These are phyloP conservation scores for Sporobolus alterniflorus DNA, from an alignment of 202 grass and related monocot genomes.

Conservation along the genomic window DNA sequence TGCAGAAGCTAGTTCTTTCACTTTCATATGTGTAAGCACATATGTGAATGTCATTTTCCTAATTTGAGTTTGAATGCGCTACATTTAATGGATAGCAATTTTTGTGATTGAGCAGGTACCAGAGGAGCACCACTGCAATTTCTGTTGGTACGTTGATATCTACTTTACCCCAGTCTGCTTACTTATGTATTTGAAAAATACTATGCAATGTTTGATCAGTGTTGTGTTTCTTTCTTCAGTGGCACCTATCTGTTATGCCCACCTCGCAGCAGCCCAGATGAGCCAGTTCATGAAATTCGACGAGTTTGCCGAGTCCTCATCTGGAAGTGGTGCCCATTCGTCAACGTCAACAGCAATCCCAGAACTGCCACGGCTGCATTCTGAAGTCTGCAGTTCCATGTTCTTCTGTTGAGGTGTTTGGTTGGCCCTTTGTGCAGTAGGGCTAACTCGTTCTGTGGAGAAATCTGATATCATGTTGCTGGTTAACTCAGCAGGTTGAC, in stretches of 20 bases:
- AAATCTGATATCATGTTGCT: not conserved
- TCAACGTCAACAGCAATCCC: constrained; percentile 41
- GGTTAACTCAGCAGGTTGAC: constrained; percentile 5
- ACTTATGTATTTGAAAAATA: constrained; percentile 13
- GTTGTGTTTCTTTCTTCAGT: constrained; percentile 49
- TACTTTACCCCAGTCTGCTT: constrained; percentile 20
- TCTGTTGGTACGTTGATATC: constrained; percentile 62
- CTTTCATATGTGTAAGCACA: constrained; percentile 86
- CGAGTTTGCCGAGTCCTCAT: constrained; percentile 58
- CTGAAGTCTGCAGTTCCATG: constrained; percentile 64
- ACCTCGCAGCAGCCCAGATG: constrained; percentile 72
- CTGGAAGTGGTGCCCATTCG: constrained; percentile 29
- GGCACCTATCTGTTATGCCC: constrained; percentile 78
- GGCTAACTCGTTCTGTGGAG: constrained; percentile 6
- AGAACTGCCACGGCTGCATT: constrained; percentile 59
- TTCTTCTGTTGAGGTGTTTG: constrained; percentile 75
- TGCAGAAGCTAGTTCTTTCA: constrained; percentile 71
- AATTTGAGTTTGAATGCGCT: not conserved
- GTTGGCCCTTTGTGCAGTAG: not conserved
- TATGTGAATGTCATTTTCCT: not conserved
- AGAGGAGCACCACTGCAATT: constrained; percentile 77
- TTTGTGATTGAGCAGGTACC: constrained; percentile 49
- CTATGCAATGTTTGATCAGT: constrained; percentile 22
- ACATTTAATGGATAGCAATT: not conserved
- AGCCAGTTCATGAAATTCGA: constrained; percentile 78